Conservation (phyloP, 2,329 filamentous ascomycete species). For the Exophiala lecanii-corni region DNA sequence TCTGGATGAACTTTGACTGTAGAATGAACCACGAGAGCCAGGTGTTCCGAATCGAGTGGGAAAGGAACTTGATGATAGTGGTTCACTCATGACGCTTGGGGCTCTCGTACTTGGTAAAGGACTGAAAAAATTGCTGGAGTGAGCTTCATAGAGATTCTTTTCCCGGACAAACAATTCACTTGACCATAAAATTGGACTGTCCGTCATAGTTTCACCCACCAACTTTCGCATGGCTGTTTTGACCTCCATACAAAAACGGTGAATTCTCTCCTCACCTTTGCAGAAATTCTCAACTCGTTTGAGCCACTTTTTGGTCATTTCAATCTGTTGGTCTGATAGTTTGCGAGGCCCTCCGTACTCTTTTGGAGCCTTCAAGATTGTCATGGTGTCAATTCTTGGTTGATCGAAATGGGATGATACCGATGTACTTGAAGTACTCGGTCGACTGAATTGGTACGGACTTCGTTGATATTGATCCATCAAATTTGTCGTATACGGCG, state of each 20-base stretch:
- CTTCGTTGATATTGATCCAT: conserved; percentile 10
- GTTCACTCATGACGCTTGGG: conserved; percentile 43
- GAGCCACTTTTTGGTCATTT: conserved; percentile 78
- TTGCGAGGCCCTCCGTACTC: conserved; percentile 91
- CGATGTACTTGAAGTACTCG: conserved; percentile 42
- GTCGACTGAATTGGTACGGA: conserved; percentile 32
- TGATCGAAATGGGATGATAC: conserved; percentile 64
- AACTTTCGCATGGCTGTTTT: conserved; percentile 80
- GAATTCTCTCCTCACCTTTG: conserved; percentile 88
- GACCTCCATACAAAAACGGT: conserved; percentile 87
- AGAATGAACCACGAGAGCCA: conserved; percentile 52
- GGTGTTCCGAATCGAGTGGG: conserved; percentile 29
- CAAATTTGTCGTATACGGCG: conserved; percentile 30
- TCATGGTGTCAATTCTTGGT: conserved; percentile 78
- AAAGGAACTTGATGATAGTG: conserved; percentile 31
- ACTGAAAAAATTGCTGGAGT: conserved; percentile 43
- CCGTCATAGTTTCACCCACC: conserved; percentile 75
- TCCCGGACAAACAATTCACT: conserved; percentile 83
- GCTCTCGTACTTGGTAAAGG: conserved; percentile 35
- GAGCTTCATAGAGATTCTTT: conserved; percentile 38
- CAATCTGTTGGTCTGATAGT: conserved; percentile 89
- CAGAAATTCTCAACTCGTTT: conserved; percentile 89
- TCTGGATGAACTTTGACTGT: conserved; percentile 64
- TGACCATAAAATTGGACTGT: conserved; percentile 86
- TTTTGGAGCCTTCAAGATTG: conserved; percentile 74